These are phyloP conservation scores for Rhodotorula babjevae DNA, from an alignment of 768 basidiomycete species.

Conservation along the genomic window DNA sequence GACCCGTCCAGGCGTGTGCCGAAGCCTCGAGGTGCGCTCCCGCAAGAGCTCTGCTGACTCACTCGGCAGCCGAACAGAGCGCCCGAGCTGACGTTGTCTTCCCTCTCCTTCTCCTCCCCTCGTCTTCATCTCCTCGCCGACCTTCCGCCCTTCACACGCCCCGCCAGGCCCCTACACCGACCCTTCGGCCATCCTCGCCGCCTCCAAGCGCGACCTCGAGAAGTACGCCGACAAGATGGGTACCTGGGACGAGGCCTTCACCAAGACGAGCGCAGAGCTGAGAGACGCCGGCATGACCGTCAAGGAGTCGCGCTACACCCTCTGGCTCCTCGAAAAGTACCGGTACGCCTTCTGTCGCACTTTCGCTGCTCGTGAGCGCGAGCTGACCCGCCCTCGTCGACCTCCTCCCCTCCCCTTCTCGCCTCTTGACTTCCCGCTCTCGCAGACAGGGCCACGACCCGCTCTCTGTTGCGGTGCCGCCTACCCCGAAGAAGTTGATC, in stretches of 20 bases:
- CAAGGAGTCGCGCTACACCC: slow-evolving; percentile 8
- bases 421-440: background rate
- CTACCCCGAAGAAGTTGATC: slow-evolving; percentile 10
- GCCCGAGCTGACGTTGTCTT: background rate
- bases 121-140: background rate
- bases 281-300: slow-evolving; percentile 11
- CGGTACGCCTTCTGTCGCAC: background rate
- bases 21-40: slow-evolving; percentile 7
- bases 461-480: background rate
- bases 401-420: no score
- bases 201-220: slow-evolving; percentile 9
- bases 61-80: background rate
- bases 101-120: background rate
- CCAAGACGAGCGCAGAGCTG: slow-evolving; percentile 5
- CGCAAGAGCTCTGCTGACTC: no score
- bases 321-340: slow-evolving; percentile 27
- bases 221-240: slow-evolving; percentile 17
- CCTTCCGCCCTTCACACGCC: background rate
- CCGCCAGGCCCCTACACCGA: background rate
- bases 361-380: background rate
- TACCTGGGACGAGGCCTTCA: slow-evolving; percentile 10
- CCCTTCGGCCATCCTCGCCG: slow-evolving; percentile 6
- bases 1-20: background rate
- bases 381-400: no score
- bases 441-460: slow-evolving; percentile 17